Conservation (phyloP, 208 protist species). For the Giardia muris region DNA sequence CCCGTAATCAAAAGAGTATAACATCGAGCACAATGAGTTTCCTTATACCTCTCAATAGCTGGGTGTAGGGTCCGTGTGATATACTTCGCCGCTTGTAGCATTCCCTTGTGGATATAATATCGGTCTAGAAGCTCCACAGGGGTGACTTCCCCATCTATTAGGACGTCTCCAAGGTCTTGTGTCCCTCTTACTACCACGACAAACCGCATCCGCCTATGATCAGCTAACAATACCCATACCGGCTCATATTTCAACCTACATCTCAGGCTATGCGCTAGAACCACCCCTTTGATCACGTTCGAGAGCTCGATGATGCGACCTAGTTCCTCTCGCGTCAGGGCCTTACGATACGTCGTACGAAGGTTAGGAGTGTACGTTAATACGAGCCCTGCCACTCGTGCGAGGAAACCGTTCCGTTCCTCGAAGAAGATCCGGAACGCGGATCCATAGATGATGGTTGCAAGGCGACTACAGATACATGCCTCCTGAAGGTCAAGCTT, state of each 20-base stretch:
- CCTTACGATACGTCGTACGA: not conserved
- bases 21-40: not conserved
- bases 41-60: not conserved
- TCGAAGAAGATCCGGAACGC: not conserved
- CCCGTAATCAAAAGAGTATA: not conserved
- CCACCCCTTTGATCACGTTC: not conserved
- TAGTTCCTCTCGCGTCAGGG: not conserved
- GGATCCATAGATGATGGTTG: not conserved
- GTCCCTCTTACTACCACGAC: not conserved
- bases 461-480: not conserved
- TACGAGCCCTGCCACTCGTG: not conserved
- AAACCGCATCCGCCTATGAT: not conserved
- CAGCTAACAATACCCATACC: not conserved
- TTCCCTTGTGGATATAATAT: not conserved
- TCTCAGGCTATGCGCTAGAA: not conserved
- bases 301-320: not conserved
- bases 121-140: not conserved
- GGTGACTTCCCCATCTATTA: not conserved
- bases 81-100: not conserved
- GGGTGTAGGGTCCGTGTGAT: not conserved
- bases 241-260: not conserved
- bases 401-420: not conserved
- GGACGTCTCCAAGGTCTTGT: not conserved
- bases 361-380: not conserved
- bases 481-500: not conserved